Base-by-base conservation (phyloP, 2,329 filamentous ascomycete species). In the Sporothrix dimorphospora region DNA sequence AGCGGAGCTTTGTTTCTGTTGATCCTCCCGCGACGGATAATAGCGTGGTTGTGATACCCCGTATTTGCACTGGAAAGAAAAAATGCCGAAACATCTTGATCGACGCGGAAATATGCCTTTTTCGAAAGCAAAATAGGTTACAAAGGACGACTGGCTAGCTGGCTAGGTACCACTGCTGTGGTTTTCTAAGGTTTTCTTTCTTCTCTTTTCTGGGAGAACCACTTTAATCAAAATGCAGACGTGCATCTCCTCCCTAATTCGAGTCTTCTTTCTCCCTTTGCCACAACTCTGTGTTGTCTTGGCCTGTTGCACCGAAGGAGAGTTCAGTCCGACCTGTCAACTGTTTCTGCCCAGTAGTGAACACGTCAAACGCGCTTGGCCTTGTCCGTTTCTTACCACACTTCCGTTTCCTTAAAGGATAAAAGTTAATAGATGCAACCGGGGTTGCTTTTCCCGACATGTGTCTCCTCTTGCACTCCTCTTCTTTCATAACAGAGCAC, bases 21-120 rank as follows among this genome's bases (percentile, higher is more conserved):
- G 51, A 69, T 69, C 38, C 67, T 57, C 51, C 67, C 51, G 66
- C 34, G 47, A 69, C 49, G 67, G 67, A 59, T 47, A 47, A 47
- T 68, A 51, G 65, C 47, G 65, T 14, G 30, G 19, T 66, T n/a
- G 38, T 19, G 4, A 34, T 68, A 53, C 65, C 30, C 45, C 65
- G 51, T 57, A 69, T 66, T 30, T 66, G 27, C 45, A 8, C 63
- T 66, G 42, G 30, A 30, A 42, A 14, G 11, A 6, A 69, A 42
- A 68, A 57, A 45, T 57, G 21, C 67, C 67, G 34, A 47, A 55
- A 14, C 51, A 45, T 11, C 67, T 30, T 69, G 67, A 69, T 69
- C 67, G 51, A 57, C 51, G 24, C 34, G 34, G 49, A 69, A 69
- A 34, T n/a, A 51, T 69, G 67, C 67, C 38, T 30, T 9, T 51